These are phyloP conservation scores for Chrysoporthe deuterocubensis DNA, from an alignment of 2,329 filamentous ascomycete species.

Conservation along the genomic window DNA sequence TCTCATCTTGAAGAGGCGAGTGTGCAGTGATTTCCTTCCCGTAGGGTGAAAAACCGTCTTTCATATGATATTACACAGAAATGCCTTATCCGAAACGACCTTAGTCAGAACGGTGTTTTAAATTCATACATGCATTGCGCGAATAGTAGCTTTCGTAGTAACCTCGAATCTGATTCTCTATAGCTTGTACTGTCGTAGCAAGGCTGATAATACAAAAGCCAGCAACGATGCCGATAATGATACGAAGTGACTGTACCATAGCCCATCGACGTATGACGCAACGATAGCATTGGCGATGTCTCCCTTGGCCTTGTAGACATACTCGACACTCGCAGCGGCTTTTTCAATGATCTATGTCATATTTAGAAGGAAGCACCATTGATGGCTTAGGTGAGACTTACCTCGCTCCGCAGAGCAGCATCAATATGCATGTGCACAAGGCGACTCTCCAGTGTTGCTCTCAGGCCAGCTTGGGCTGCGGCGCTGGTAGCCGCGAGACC, in stretches of 20 bases:
- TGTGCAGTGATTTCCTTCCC: background rate
- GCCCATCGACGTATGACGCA: constrained; percentile 40
- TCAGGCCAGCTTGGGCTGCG: constrained; percentile 37
- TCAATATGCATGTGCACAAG: constrained; percentile 34
- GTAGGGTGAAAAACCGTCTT: background rate
- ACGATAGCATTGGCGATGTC: constrained; percentile 37
- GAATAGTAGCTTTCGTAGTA: background rate
- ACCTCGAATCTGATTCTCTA: constrained; percentile 4
- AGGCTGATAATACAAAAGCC: constrained; percentile 34
- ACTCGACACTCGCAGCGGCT: constrained; percentile 40
- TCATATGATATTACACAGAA: background rate
- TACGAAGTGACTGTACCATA: constrained; percentile 41
- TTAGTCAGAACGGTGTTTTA: background rate
- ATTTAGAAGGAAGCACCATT: background rate
- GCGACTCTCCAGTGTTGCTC: constrained; percentile 29
- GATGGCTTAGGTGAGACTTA: constrained; percentile 13
- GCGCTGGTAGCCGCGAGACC: constrained; percentile 46
- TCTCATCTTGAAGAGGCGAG: background rate
- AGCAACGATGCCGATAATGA: constrained; percentile 37
- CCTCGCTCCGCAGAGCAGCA: constrained; percentile 31
- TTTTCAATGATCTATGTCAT: constrained; percentile 37
- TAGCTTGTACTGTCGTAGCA: constrained; percentile 36
- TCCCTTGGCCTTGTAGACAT: constrained; percentile 35
- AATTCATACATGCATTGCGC: background rate
- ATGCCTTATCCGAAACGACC: background rate